Base-by-base conservation (phyloP, 2,329 filamentous ascomycete genomes). In the Ambrosiella beaveri region DNA sequence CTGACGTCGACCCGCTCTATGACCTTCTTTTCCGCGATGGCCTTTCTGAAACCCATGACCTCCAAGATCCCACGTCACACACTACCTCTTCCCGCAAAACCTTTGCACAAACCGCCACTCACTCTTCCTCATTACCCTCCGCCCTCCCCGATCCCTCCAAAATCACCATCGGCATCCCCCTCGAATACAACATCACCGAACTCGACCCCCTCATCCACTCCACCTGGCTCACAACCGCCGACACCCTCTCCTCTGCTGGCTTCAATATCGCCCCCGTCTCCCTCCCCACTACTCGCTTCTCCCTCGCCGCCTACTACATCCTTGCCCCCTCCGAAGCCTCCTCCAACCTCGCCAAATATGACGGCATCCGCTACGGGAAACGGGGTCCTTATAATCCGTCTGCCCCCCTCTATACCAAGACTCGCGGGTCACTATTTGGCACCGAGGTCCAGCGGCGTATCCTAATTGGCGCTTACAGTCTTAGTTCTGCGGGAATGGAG, bases 281-380 rank as follows among this genome's bases (percentile, higher is more conserved):
- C 1, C 75, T 98, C 3, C 90, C 91, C 0, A 81, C 84, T 0
- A 98, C 91, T 1, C 84, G 81, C 62, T 83, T 87, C 63, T 91
- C 93, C 0, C 79, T 98, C 0, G 87, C 89, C 17, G 86, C 93
- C 39, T 98, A 98, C 73, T 98, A 98, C 69, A 80, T 98, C 59
- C 82, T 98, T 58, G 94, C 93, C 0, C 88, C 93, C 0, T 91
- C 93, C 13, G 93, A 98, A 71, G 93, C 93, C 2, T 88, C 88
- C 1, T 97, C 91, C 13, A 98, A 98, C 65, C 79, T 98, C 1
- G 88, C 93, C 59, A 96, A 95, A 68, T 98, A 96, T 68, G 94
- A 98, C 65, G 93, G 93, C 17, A 81, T 97, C n/a, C 85, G 93
- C 9, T 98, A 95, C 69, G 93, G 93, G 1, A 75, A 74, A 17